These are phyloP conservation scores for Allomyces javanicus DNA, from an alignment of 192 early-diverging fungal genomes.

Conservation along the genomic window DNA sequence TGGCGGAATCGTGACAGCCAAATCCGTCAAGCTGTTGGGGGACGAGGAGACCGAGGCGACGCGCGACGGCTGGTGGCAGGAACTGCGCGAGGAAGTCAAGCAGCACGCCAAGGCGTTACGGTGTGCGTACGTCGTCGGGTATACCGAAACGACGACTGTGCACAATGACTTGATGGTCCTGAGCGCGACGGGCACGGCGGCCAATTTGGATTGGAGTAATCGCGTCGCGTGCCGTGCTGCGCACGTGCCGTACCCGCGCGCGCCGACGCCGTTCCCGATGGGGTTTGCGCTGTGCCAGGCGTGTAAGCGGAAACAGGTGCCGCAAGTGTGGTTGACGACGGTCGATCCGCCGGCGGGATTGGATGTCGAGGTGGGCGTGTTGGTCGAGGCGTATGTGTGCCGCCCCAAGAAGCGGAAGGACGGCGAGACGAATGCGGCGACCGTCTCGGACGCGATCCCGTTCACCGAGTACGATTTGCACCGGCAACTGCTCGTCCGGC, in stretches of 20 bases:
- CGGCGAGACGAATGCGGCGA: constrained; percentile 43
- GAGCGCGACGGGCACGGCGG: constrained; percentile 55
- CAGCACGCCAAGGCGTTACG: constrained; percentile 42
- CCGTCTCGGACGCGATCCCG: constrained; percentile 56
- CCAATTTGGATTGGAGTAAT: constrained; percentile 19
- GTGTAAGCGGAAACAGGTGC: constrained; percentile 54
- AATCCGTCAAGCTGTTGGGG: constrained; percentile 36
- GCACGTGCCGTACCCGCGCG: constrained; percentile 44
- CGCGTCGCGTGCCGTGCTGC: constrained; percentile 23
- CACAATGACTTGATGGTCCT: constrained; percentile 43
- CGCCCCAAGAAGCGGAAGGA: constrained; percentile 24
- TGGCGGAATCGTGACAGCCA: constrained; percentile 40
- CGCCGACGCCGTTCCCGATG: constrained; percentile 51
- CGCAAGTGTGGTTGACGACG: constrained; percentile 50
- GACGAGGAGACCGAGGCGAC: constrained; percentile 19
- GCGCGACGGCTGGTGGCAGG: constrained; percentile 45
- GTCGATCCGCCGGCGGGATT: constrained; percentile 54
- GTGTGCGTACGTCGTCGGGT: constrained; percentile 55
- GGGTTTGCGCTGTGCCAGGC: constrained; percentile 38
- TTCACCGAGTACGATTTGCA: constrained; percentile 70
- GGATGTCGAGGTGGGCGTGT: constrained; percentile 35
- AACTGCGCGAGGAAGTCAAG: constrained; percentile 62
- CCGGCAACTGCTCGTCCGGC: constrained; percentile 58
- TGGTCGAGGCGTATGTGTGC: constrained; percentile 56
- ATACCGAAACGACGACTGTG: constrained; percentile 42